phyloP scores from a whole-genome alignment of 108 stramenopile genomes.

The Nitzschia sp. region DNA sequence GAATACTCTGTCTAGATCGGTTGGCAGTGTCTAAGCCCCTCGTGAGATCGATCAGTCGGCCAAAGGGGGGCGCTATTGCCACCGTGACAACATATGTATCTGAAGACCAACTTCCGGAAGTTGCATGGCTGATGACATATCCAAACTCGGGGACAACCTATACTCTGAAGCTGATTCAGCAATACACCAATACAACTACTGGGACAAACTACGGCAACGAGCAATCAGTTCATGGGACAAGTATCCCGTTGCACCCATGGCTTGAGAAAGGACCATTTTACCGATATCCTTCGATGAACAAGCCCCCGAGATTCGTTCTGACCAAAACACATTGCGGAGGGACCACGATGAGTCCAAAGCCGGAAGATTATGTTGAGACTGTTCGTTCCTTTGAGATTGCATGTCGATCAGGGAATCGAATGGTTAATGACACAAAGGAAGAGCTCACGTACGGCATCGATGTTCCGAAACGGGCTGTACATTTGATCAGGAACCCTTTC shows the following conservation, averaged over 20 bases:
- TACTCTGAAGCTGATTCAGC: slow-evolving; percentile 55
- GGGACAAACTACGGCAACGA: slow-evolving; percentile 74
- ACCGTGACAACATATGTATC: not conserved
- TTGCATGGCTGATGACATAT: slow-evolving; percentile 58
- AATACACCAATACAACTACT: slow-evolving; percentile 47
- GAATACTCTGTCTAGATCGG: not conserved
- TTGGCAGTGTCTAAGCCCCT: not conserved
- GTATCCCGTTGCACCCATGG: slow-evolving; percentile 28
- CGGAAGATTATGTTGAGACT: slow-evolving; percentile 46
- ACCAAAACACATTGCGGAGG: slow-evolving; percentile 82
- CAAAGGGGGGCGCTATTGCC: not conserved
- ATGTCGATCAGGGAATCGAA: slow-evolving; percentile 23
- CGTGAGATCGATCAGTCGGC: not conserved
- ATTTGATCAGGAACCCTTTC: slow-evolving; percentile 74
- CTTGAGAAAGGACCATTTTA: slow-evolving; percentile 48
- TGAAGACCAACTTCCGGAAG: slow-evolving; percentile 11
- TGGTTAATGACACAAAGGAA: slow-evolving; percentile 17
- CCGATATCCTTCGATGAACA: slow-evolving; percentile 23
- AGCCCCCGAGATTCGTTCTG: slow-evolving; percentile 42
- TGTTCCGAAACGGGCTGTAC: slow-evolving; percentile 36
- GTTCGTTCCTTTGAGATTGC: slow-evolving; percentile 36
- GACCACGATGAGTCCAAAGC: not conserved
- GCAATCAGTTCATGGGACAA: slow-evolving; percentile 28
- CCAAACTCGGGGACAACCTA: slow-evolving; percentile 82
- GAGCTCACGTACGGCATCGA: slow-evolving; percentile 13